Percentiles rank a stretch among this genome's conserved stretches.
phyloP scores from a whole-genome alignment of 2,329 filamentous ascomycete species.

The Sarocladium brachiariae region DNA sequence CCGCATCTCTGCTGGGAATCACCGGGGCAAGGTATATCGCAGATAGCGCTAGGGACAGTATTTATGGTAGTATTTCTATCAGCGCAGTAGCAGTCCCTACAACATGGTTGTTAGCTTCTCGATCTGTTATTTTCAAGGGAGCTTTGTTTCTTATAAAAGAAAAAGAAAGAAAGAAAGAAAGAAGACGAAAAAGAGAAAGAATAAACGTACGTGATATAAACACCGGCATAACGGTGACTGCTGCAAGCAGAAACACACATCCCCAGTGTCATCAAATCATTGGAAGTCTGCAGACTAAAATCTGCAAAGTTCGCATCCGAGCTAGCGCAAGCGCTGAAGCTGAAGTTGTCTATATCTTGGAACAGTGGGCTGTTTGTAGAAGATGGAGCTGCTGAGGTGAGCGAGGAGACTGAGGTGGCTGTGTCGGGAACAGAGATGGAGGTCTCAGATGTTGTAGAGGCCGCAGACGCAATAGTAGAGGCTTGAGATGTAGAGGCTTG shows the following conservation, averaged over 20 bases:
- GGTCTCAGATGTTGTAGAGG: background rate
- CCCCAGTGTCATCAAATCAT: background rate
- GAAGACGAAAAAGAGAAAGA: background rate
- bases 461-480: background rate
- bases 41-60: background rate
- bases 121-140: no score
- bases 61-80: background rate
- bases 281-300: background rate
- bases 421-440: background rate
- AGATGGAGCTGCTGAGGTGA: background rate
- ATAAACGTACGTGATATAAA: background rate
- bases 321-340: background rate
- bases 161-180: no score
- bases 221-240: background rate
- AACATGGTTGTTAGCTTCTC: no score
- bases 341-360: background rate
- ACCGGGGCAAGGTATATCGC: background rate
- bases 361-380: background rate
- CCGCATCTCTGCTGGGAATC: background rate
- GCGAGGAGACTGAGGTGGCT: no score
- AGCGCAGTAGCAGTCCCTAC: background rate
- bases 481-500: background rate
- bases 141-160: no score
- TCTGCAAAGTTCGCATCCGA: background rate
- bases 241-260: background rate